phyloP scores from a whole-genome alignment of 1,139 yeast genomes.

The Sugiyamaella pinicola region DNA sequence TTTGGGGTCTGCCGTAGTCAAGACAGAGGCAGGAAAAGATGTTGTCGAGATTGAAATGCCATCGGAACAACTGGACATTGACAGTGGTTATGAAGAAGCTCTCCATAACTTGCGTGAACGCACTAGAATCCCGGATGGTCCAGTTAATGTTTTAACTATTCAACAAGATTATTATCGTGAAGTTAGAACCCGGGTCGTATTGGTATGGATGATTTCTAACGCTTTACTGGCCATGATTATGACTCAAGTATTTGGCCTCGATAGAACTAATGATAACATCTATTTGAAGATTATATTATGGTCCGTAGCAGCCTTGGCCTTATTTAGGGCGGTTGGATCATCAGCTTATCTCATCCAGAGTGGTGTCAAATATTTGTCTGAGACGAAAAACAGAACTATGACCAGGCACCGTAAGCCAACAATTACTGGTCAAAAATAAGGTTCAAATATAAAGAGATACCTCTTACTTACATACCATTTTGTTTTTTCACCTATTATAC shows the following conservation, averaged over 20 bases:
- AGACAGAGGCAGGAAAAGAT: conserved; percentile 55
- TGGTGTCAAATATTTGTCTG: conserved; percentile 38
- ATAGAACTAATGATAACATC: conserved; percentile 56
- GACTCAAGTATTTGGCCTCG: conserved; percentile 72
- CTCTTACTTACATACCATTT: neutral
- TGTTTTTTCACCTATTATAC: neutral
- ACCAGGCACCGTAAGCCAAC: conserved; percentile 29
- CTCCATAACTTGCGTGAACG: conserved; percentile 72
- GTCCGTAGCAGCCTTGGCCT: conserved; percentile 84
- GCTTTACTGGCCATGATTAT: conserved; percentile 80
- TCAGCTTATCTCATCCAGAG: conserved; percentile 60
- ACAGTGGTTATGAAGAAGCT: conserved; percentile 79
- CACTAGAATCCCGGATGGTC: conserved; percentile 53
- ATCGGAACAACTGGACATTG: conserved; percentile 86
- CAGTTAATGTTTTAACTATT: conserved; percentile 56
- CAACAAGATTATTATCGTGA: conserved; percentile 93
- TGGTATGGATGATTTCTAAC: conserved; percentile 84
- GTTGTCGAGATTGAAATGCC: conserved; percentile 85
- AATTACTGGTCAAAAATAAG: conserved; percentile 29
- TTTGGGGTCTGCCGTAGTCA: conserved; percentile 64
- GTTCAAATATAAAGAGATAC: conserved; percentile 14
- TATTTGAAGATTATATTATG: conserved; percentile 84
- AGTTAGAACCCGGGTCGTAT: conserved; percentile 91
- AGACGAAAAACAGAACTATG: conserved; percentile 35
- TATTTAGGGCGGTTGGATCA: conserved; percentile 80